phyloP scores from a whole-genome alignment of 805 yeast genomes.

The Candida silvicultrix region DNA sequence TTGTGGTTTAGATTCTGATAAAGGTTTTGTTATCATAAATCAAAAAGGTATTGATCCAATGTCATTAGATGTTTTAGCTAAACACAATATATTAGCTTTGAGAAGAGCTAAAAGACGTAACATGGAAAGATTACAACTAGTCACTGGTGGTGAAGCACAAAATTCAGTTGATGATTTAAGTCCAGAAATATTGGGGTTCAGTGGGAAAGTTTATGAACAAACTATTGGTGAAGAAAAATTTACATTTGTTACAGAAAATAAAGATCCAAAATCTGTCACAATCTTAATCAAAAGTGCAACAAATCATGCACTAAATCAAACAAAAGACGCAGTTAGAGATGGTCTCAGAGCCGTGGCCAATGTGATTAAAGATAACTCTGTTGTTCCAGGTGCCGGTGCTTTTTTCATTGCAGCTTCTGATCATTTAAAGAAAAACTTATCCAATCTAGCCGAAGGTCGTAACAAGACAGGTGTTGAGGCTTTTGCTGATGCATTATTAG shows the following conservation, averaged over 20 bases:
- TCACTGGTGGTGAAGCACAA: conserved; percentile 97
- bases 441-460: conserved; percentile 70
- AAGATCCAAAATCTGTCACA: conserved; percentile 86
- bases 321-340: conserved; percentile 95
- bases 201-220: conserved; percentile 89
- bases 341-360: conserved; percentile 94
- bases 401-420: conserved; percentile 80
- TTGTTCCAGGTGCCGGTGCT: conserved; percentile 97
- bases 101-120: conserved; percentile 98
- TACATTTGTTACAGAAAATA: conserved; percentile 88
- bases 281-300: conserved; percentile 93
- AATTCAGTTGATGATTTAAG: conserved; percentile 91
- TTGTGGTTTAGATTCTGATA: conserved; percentile 64
- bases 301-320: conserved; percentile 80
- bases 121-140: conserved; percentile 96
- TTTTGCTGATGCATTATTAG: conserved; percentile 84
- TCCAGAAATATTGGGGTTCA: conserved; percentile 74
- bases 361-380: conserved; percentile 74
- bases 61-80: conserved; percentile 91
- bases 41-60: conserved; percentile 99
- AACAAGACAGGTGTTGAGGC: conserved; percentile 88
- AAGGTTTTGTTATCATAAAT: conserved; percentile 89
- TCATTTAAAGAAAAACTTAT: conserved; percentile 47
- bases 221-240: conserved; percentile 96
- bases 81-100: conserved; percentile 85